Evolutionary conservation across 2,329 filamentous ascomycete species (phyloP), one percentile per base, ranked within the genome.

Genomic region (Aureobasidium sp.): DNA sequence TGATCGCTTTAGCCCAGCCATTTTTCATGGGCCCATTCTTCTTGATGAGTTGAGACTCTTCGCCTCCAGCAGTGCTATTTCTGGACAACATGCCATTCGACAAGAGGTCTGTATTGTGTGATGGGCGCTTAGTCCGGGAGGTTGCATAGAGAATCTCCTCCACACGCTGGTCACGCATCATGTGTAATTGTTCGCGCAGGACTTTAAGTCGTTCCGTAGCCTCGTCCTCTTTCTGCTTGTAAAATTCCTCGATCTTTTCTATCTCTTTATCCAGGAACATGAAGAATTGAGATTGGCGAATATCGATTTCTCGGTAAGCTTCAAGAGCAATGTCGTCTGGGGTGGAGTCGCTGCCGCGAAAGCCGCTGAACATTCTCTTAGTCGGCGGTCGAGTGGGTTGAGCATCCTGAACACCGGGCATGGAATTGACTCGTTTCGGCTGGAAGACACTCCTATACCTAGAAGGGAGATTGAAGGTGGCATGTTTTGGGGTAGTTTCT

Each of bases 181-280:
- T 89, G 71, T 96, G 92, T 36, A 99, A 80, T 72, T 99, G 94
- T 57, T 91, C 85, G 46, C 89, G 84, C 51, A 99, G 79, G 4
- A 88, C 73, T 0, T 79, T 77, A 27, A 97, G 77, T 2, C 92
- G 84, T 61, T 87, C 78, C 0, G 85, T 88, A 0, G 93, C 90
- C 71, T 97, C 90, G 32, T 89, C 83, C 71, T 99, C 94, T 71
- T 97, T 97, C 67, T 84, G 78, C 68, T 84, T 86, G 78, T 97
- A 97, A 70, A 99, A 99, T 0, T 79, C 76, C 71, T 99, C 92
- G 12, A 99, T 90, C 75, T 97, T 99, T n/a, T 87, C 81, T 15
- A 99, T 79, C 75, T 99, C 89, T 10, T 78, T 78, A 68, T 97
- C 90, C 59, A 99, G 78, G 70, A 94, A 99, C 0, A 80, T 76